Conservation (phyloP, 371 early-diverging fungal species). For the Capniomyces stellatus region DNA sequence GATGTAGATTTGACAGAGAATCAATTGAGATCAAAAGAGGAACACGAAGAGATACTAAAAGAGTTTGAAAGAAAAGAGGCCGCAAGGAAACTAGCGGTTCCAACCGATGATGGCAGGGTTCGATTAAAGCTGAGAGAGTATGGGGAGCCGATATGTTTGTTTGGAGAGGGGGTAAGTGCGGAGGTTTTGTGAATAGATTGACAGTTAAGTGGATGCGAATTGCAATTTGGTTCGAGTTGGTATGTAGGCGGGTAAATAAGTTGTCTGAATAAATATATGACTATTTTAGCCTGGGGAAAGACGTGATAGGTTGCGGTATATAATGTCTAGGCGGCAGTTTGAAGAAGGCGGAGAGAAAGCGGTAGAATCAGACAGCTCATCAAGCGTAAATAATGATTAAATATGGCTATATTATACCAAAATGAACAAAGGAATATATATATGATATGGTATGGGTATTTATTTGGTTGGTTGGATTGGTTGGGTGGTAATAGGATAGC, state of each 20-base stretch:
- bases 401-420: slow-evolving; percentile 3
- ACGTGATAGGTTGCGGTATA: slow-evolving; percentile 58
- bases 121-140: slow-evolving; percentile 51
- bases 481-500: slow-evolving; percentile 31
- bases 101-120: slow-evolving; percentile 79
- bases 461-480: too few species aligned
- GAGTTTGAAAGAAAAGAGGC: slow-evolving; percentile 71
- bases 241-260: too few species aligned
- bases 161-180: slow-evolving; percentile 74
- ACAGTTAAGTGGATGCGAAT: background rate
- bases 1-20: background rate
- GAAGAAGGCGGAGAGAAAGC: slow-evolving; percentile 17
- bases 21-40: background rate
- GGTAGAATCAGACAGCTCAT: background rate
- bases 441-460: too few species aligned
- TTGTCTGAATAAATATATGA: too few species aligned
- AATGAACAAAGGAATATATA: too few species aligned
- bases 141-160: slow-evolving; percentile 72
- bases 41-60: slow-evolving; percentile 26
- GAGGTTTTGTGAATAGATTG: background rate
- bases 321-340: slow-evolving; percentile 33
- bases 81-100: slow-evolving; percentile 66
- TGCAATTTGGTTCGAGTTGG: background rate
- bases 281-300: slow-evolving; percentile 61
- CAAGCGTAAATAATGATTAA: background rate